Conservation (phyloP, 441 rosid species). For the Pelargonium citronellum region DNA sequence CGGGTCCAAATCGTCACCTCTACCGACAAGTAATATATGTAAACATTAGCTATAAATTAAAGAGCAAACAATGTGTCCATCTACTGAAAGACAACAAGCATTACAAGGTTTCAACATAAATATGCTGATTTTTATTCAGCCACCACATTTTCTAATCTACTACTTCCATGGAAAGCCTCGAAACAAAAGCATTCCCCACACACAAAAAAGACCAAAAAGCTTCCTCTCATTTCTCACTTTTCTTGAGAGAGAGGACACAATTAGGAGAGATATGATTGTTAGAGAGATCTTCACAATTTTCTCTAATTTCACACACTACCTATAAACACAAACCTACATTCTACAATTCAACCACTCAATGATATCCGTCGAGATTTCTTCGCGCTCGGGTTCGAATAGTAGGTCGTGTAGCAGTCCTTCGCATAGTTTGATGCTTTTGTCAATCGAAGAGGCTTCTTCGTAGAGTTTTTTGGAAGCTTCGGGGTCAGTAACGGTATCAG, state of each 20-base stretch:
- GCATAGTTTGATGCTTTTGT: constrained; percentile 56
- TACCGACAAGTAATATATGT: too few relatives aligned
- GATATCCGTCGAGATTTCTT: constrained; percentile 43
- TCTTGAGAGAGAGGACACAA: neutral
- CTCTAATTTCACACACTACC: constrained; percentile 6
- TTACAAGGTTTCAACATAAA: constrained; percentile 12
- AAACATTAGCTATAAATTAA: too few relatives aligned
- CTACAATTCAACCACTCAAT: constrained; percentile 58
- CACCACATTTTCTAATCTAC: neutral
- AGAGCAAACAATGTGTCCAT: too few relatives aligned
- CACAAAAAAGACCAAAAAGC: neutral
- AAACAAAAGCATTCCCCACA: constrained; percentile 4
- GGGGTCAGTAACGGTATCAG: constrained; percentile 73
- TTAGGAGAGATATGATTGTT: neutral
- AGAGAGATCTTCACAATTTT: neutral
- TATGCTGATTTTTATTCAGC: constrained; percentile 14
- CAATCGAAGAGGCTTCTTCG: constrained; percentile 58
- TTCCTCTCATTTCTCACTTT: neutral
- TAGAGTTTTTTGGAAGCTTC: constrained; percentile 52
- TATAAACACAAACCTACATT: constrained; percentile 18
- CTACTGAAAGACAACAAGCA: too few relatives aligned
- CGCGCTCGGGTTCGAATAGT: constrained; percentile 69
- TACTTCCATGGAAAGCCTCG: constrained; percentile 16
- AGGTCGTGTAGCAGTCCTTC: constrained; percentile 75
- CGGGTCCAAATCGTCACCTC: too few relatives aligned